Evolutionary conservation across 2,329 filamentous ascomycete genomes (phyloP), one percentile per base, ranked within the genome.

Genomic region (Periconia macrospinosa): DNA sequence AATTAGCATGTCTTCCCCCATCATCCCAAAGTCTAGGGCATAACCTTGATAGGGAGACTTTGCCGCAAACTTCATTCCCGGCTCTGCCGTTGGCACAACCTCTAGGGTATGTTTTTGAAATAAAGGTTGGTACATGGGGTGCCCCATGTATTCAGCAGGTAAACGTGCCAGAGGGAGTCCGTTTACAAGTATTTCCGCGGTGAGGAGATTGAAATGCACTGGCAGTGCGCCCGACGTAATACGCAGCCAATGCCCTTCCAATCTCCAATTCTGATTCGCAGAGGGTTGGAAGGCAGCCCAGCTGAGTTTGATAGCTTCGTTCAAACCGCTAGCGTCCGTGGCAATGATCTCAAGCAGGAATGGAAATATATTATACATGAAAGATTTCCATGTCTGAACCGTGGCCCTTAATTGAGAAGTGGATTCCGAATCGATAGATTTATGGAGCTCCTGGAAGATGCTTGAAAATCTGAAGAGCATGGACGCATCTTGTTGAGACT

Each of bases 121-220:
- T 0, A 85, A 61, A 33, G 30, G 30, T 13, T 7, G 13, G 55
- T 79, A 85, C 0, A 64, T 65, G 0, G 58, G 6, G 49, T 81
- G 69, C 0, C 13, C 6, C 30, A 78, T 69, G 46, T 82, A 85
- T 0, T 73, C 50, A 0, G 10, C 2, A 0, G 82, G 82, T 0
- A 84, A 70, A 3, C 77, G 72, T 3, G 72, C 65, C 0, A 83
- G 57, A 0, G 79, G 81, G 1, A 66, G 44, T 0, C 82, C 81
- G 52, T 84, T 74, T 1, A 85, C 74, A 0, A 84, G 71, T 0
- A 86, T 66, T 19, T 78, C 70, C 0, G 79, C 82, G 0, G 72
- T 78, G 6, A 86, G 54, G 1, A 83, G 45, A 54, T 82, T 82
- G 56, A 78, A 80, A 20, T 79, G 75, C 6, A 45, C 20, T 14